phyloP scores from a whole-genome alignment of 2,329 filamentous ascomycete species.

The Penicillium hesseltinei region DNA sequence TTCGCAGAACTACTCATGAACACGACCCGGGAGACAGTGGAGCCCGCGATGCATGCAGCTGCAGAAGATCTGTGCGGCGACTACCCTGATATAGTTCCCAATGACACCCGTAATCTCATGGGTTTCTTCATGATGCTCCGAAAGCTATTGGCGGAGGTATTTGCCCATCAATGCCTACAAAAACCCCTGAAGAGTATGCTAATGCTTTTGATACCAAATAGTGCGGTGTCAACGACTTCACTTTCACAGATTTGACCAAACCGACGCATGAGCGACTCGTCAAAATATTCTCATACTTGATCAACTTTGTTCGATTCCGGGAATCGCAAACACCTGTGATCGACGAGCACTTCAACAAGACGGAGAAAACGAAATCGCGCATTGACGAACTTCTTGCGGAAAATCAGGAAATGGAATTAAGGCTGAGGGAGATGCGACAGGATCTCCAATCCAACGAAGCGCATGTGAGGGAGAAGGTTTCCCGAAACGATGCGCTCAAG shows the following conservation, averaged over 20 bases:
- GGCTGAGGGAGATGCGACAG: slow-evolving; percentile 74
- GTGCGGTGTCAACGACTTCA: slow-evolving; percentile 91
- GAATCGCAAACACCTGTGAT: slow-evolving; percentile 88
- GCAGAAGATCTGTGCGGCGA: slow-evolving; percentile 83
- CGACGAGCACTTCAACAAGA: slow-evolving; percentile 89
- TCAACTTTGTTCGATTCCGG: slow-evolving; percentile 97
- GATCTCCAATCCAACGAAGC: slow-evolving; percentile 78
- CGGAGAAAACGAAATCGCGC: slow-evolving; percentile 77
- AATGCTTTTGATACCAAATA: slow-evolving; percentile 33
- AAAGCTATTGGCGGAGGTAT: slow-evolving; percentile 68
- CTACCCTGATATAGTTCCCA: slow-evolving; percentile 76
- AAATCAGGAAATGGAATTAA: slow-evolving; percentile 82
- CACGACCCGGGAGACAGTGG: slow-evolving; percentile 85
- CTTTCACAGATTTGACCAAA: slow-evolving; percentile 85
- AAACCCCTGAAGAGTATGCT: background rate
- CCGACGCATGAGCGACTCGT: slow-evolving; percentile 86
- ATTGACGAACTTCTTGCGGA: slow-evolving; percentile 83
- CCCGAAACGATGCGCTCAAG: slow-evolving; percentile 84
- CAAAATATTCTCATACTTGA: slow-evolving; percentile 95
- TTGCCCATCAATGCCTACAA: background rate
- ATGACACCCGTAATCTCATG: slow-evolving; percentile 91
- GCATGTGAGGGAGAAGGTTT: slow-evolving; percentile 78
- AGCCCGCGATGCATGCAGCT: slow-evolving; percentile 91
- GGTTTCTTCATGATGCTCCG: slow-evolving; percentile 87
- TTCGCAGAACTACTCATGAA: slow-evolving; percentile 94